Evolutionary conservation across 306 rosid genomes (phyloP).

Genomic region (Dalbergia cultrata): DNA sequence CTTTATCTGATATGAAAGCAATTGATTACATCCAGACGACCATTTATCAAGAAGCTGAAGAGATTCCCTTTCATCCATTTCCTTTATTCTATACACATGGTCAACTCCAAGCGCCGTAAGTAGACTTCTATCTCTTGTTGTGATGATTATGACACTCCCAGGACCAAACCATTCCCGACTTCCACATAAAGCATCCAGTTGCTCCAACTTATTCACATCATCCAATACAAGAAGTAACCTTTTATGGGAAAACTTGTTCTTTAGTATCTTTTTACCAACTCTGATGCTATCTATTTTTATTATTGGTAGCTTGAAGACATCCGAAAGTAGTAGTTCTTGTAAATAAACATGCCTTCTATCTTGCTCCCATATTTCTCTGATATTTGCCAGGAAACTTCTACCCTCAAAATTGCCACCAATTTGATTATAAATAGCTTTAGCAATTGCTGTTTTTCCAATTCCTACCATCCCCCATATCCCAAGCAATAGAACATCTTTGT

Average conservation of each 20-base stretch:
- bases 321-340: slow-evolving; percentile 21
- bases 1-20: no score
- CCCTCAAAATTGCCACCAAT: neutral
- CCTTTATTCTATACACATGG: neutral
- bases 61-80: slow-evolving; percentile 5
- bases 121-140: slow-evolving; percentile 19
- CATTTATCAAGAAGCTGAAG: neutral
- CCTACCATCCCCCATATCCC: slow-evolving; percentile 45
- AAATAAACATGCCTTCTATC: neutral
- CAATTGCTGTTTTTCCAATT: slow-evolving; percentile 35
- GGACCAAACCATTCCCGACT: slow-evolving; percentile 22
- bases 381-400: slow-evolving; percentile 24
- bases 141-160: slow-evolving; percentile 27
- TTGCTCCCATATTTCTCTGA: slow-evolving; percentile 32
- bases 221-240: slow-evolving; percentile 33
- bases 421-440: slow-evolving; percentile 22
- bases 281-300: slow-evolving; percentile 9
- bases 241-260: neutral
- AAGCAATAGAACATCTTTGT: neutral
- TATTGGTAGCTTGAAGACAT: neutral
- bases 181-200: slow-evolving; percentile 23
- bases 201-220: slow-evolving; percentile 15
- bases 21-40: no score
- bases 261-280: neutral
- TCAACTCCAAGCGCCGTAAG: neutral